Evolutionary conservation across 164 flowering plant species (phyloP).

Genomic region (Tetracentron sinense): DNA sequence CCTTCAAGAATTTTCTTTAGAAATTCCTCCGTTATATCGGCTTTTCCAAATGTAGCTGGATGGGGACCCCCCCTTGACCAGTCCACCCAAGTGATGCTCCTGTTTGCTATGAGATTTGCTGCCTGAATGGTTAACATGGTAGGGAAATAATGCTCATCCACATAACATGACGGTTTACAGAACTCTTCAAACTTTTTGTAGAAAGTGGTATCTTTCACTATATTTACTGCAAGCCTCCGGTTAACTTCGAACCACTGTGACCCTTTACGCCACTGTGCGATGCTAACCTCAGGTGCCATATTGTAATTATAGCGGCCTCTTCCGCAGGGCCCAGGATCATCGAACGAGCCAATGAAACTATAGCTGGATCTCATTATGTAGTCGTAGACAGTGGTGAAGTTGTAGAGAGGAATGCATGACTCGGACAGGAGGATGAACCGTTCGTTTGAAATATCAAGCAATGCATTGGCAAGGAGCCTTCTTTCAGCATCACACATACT

Average conservation of each 20-base stretch:
- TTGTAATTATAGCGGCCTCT: slow-evolving; percentile 35
- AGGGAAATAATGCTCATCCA: slow-evolving; percentile 40
- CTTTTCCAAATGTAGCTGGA: slow-evolving; percentile 23
- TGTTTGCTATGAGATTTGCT: slow-evolving; percentile 13
- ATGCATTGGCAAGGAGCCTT: slow-evolving; percentile 39
- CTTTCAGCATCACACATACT: slow-evolving; percentile 42
- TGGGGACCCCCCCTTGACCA: slow-evolving; percentile 43
- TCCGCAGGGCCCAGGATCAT: slow-evolving; percentile 31
- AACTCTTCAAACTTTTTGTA: slow-evolving; percentile 18
- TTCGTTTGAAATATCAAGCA: slow-evolving; percentile 35
- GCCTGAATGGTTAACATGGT: slow-evolving; percentile 26
- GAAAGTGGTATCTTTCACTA: slow-evolving; percentile 24
- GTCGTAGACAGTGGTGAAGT: slow-evolving; percentile 32
- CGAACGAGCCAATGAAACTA: slow-evolving; percentile 31
- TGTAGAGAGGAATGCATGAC: slow-evolving; percentile 43
- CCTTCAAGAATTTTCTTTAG: slow-evolving; percentile 19
- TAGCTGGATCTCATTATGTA: slow-evolving; percentile 26
- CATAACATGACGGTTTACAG: slow-evolving; percentile 26
- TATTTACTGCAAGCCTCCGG: slow-evolving; percentile 23
- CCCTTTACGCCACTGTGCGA: slow-evolving; percentile 39
- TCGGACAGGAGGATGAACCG: slow-evolving; percentile 40
- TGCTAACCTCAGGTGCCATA: slow-evolving; percentile 29
- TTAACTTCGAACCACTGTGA: slow-evolving; percentile 36
- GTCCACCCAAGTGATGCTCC: slow-evolving; percentile 38
- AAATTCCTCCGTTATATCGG: slow-evolving; percentile 20